Evolutionary conservation across 768 basidiomycete species (phyloP), one percentile per base, ranked within the genome.

Genomic region (Coprinopsis cinerea): DNA sequence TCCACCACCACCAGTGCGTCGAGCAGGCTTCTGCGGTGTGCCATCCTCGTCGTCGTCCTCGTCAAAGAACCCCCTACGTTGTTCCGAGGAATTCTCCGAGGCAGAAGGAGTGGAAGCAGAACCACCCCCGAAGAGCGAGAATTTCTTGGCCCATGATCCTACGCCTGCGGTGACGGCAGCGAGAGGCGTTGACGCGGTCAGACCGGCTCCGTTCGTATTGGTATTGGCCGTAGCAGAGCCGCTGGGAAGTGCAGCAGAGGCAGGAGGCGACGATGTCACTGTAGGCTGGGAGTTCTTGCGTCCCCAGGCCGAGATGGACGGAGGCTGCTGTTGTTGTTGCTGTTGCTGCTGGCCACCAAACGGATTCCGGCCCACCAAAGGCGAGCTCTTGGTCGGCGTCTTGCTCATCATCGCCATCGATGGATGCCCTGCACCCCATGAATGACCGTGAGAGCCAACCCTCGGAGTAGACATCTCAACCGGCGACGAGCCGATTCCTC

Each of bases 341-440:
- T 20, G 42, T 20, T 40, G 37, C 18, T 10, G 37, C 18, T 40
- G 37, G 7, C 37, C 41, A 22, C 41, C 23, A 22, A 26, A 22
- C 41, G 10, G 23, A 43, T 9, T 23, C 44, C 44, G 28, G 4
- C 9, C 13, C 9, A 15, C 44, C 26, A 45, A 45, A 4, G 44
- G 27, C 44, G 44, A 45, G 18, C n/a, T 45, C 44, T 45, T 45
- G 6, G 44, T 45, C 28, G 44, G 44, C 14, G 44, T 45, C 26
- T 32, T 45, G n/a, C 44, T 43, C 42, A 43, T 43, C 42, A 43
- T 43, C 42, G 13, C 24, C 9, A 5, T 23, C 42, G 20, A 13
- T 11, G 9, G 9, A 23, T 17, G 4, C 42, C 42, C 25, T 4
- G 9, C 27, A n/a, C 27, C 44, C 5, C 41, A 5, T 25, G 6